A percentile compares a stretch with the other conserved stretches of the same genome.
These are phyloP conservation scores for Linum lewisii DNA, from an alignment of 345 rosid genomes.

Conservation along the genomic window DNA sequence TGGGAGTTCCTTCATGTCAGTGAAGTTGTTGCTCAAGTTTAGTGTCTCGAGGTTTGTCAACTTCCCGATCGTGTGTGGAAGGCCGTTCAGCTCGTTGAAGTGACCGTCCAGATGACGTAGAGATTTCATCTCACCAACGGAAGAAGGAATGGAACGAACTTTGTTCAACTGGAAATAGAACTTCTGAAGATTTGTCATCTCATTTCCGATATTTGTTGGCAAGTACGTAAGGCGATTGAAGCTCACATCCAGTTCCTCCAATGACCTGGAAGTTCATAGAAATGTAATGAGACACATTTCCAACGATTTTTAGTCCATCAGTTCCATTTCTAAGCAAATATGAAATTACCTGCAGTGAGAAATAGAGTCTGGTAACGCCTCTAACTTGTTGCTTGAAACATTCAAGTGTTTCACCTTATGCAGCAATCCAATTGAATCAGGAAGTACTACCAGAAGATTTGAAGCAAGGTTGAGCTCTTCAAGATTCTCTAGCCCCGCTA, in stretches of 20 bases:
- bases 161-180: constrained; percentile 64
- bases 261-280: constrained; percentile 28
- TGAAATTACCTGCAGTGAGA: constrained; percentile 58
- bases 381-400: constrained; percentile 69
- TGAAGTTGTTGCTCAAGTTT: constrained; percentile 66
- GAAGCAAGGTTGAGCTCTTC: constrained; percentile 72
- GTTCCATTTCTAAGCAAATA: no score
- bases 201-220: constrained; percentile 82
- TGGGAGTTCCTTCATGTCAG: constrained; percentile 67
- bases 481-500: constrained; percentile 66
- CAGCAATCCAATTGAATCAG: constrained; percentile 78
- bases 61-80: constrained; percentile 53
- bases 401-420: constrained; percentile 54
- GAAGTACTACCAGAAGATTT: constrained; percentile 58
- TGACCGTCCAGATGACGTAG: constrained; percentile 61
- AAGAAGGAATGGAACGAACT: constrained; percentile 61
- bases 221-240: constrained; percentile 63
- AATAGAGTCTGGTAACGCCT: constrained; percentile 59
- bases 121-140: constrained; percentile 62
- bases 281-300: neutral
- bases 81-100: constrained; percentile 68
- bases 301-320: neutral
- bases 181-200: constrained; percentile 46
- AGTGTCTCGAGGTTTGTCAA: constrained; percentile 65
- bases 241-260: constrained; percentile 73